These are phyloP conservation scores for Babesia caballi DNA, from an alignment of 169 alveolate genomes.

Conservation along the genomic window DNA sequence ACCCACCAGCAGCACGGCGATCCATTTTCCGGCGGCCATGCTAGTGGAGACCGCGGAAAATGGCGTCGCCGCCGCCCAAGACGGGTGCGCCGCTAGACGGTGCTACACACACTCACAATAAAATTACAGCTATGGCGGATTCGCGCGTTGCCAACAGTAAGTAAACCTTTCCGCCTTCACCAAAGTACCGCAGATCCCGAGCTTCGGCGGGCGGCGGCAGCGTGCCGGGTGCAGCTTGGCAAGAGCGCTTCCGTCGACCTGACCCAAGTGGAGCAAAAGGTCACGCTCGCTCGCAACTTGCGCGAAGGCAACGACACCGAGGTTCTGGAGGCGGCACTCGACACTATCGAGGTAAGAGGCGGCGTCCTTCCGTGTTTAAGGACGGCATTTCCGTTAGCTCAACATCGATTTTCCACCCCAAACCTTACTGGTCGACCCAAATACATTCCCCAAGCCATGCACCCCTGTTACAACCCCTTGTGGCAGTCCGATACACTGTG, in stretches of 20 bases:
- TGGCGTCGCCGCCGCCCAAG: no score
- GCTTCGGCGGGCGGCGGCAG: slow-evolving; percentile 24
- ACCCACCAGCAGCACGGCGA: not conserved
- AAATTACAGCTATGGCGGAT: not conserved
- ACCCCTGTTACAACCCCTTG: no score
- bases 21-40: not conserved
- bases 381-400: no score
- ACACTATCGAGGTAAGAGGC: slow-evolving; percentile 33
- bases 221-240: slow-evolving; percentile 18
- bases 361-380: not conserved
- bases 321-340: slow-evolving; percentile 25
- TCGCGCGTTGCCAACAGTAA: not conserved
- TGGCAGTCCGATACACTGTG: no score
- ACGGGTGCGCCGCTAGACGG: no score
- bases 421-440: no score
- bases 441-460: no score
- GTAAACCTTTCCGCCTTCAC: not conserved
- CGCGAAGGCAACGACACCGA: not conserved
- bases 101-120: not conserved
- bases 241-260: slow-evolving; percentile 9
- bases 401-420: no score
- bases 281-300: not conserved
- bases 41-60: not conserved
- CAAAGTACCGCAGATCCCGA: slow-evolving; percentile 19
- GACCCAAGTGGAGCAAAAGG: not conserved